phyloP scores from a whole-genome alignment of 331 rosid species.

The Spiraea crenata region DNA sequence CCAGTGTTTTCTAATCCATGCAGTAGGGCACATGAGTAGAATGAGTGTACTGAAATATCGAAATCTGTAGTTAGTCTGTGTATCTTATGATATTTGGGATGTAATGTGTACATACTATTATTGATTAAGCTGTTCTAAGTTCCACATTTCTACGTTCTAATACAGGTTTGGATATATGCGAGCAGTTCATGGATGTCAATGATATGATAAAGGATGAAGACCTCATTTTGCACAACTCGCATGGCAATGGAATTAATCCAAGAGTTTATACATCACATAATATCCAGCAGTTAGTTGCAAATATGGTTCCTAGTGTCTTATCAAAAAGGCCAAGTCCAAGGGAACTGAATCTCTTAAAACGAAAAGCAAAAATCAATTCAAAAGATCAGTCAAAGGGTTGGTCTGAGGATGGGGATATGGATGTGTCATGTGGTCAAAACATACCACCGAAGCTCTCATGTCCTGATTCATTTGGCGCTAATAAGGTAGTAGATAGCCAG shows the following conservation, averaged over 20 bases:
- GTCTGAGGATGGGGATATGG: conserved; percentile 78
- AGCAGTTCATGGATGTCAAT: conserved; percentile 94
- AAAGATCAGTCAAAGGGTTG: conserved; percentile 85
- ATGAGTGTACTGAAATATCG: not conserved
- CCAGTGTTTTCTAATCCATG: not conserved
- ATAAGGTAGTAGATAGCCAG: conserved; percentile 50
- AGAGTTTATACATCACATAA: conserved; percentile 72
- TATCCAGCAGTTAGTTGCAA: conserved; percentile 84
- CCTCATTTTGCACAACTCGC: conserved; percentile 61
- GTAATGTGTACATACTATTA: not conserved
- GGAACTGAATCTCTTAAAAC: conserved; percentile 82
- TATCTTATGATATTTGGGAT: not conserved
- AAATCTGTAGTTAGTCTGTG: not conserved
- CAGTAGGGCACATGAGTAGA: not conserved
- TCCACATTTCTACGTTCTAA: conserved; percentile 16
- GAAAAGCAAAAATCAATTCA: conserved; percentile 83
- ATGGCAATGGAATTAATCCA: conserved; percentile 60
- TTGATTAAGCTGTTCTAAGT: not conserved
- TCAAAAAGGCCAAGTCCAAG: conserved; percentile 95
- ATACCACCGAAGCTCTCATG: conserved; percentile 41
- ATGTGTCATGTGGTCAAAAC: conserved; percentile 53
- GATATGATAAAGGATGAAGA: conserved; percentile 97
- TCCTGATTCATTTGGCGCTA: conserved; percentile 55
- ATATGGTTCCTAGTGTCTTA: conserved; percentile 83
- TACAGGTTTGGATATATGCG: conserved; percentile 87